A percentile compares a stretch with the other conserved stretches of the same genome.
These are phyloP conservation scores for Brachypodium distachyon DNA, from an alignment of 202 grass and related monocot species.

Conservation along the genomic window DNA sequence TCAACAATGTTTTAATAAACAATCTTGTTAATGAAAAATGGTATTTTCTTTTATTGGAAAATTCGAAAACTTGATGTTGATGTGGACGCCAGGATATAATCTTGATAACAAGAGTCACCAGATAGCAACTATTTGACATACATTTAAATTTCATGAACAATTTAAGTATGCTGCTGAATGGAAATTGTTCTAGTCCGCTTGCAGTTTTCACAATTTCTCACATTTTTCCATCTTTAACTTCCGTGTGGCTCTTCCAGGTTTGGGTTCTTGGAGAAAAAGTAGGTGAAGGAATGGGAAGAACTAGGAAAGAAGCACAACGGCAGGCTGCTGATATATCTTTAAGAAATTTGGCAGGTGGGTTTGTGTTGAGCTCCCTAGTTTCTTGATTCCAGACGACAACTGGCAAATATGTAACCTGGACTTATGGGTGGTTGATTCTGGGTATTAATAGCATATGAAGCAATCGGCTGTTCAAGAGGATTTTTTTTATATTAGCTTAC, in stretches of 20 bases:
- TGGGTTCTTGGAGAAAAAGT: slow-evolving; percentile 88
- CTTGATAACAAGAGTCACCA: not conserved
- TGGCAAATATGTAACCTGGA: not conserved
- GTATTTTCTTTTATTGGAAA: not conserved
- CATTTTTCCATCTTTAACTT: not conserved
- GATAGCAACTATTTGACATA: not conserved
- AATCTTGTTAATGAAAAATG: not conserved
- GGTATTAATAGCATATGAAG: not conserved
- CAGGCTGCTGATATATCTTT: slow-evolving; percentile 69
- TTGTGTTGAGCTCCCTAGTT: not conserved
- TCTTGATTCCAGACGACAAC: not conserved
- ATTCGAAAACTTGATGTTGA: not conserved
- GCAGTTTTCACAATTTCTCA: not conserved
- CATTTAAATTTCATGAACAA: not conserved
- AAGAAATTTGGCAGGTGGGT: slow-evolving; percentile 63
- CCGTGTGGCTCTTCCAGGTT: slow-evolving; percentile 44
- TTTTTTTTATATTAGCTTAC: slow-evolving; percentile 1
- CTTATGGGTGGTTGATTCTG: not conserved
- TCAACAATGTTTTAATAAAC: slow-evolving; percentile 1
- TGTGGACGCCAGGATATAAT: not conserved
- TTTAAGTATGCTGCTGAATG: slow-evolving; percentile 1
- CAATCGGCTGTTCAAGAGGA: not conserved
- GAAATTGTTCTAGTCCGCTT: slow-evolving; percentile 3
- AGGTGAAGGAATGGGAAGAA: slow-evolving; percentile 79
- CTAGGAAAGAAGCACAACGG: slow-evolving; percentile 67